Evolutionary conservation across 148 eudicot genomes (phyloP).

Genomic region (Rhododendron ovatum): DNA sequence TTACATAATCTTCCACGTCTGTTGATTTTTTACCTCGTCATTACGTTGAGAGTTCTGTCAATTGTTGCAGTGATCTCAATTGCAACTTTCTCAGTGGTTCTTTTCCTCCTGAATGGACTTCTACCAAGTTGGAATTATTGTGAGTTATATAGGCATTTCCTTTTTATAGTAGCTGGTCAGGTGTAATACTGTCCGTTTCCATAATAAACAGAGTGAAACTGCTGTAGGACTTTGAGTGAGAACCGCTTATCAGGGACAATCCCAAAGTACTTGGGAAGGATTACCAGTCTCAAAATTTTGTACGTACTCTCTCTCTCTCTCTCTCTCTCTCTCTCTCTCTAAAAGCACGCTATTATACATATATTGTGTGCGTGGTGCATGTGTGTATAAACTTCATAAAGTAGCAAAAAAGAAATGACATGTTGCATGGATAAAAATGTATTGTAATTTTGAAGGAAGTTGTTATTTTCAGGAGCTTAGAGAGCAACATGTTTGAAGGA

Average conservation of each 20-base stretch:
- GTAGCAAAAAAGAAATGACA: not conserved
- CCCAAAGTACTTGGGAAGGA: slow-evolving; percentile 44
- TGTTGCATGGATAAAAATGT: not conserved
- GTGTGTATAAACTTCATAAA: not conserved
- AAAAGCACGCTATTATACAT: too few relatives aligned
- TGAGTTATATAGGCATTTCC: slow-evolving; percentile 11
- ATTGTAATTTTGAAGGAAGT: too few relatives aligned
- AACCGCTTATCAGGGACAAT: slow-evolving; percentile 56
- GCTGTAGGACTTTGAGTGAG: slow-evolving; percentile 27
- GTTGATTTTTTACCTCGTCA: too few relatives aligned
- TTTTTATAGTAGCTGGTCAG: not conserved
- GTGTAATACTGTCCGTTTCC: too few relatives aligned
- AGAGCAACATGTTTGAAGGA: too few relatives aligned
- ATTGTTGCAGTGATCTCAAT: too few relatives aligned
- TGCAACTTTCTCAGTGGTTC: slow-evolving; percentile 41
- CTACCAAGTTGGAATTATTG: slow-evolving; percentile 24
- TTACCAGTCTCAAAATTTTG: slow-evolving; percentile 23
- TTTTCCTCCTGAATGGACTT: slow-evolving; percentile 46
- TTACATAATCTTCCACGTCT: too few relatives aligned
- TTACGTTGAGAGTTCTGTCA: too few relatives aligned
- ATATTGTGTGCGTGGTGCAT: not conserved
- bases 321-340: too few relatives aligned
- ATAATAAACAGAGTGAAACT: not conserved
- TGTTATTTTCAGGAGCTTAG: too few relatives aligned
- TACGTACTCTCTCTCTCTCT: too few relatives aligned